These are phyloP conservation scores for Mycena rebaudengoi DNA, from an alignment of 768 basidiomycete genomes.

Conservation along the genomic window DNA sequence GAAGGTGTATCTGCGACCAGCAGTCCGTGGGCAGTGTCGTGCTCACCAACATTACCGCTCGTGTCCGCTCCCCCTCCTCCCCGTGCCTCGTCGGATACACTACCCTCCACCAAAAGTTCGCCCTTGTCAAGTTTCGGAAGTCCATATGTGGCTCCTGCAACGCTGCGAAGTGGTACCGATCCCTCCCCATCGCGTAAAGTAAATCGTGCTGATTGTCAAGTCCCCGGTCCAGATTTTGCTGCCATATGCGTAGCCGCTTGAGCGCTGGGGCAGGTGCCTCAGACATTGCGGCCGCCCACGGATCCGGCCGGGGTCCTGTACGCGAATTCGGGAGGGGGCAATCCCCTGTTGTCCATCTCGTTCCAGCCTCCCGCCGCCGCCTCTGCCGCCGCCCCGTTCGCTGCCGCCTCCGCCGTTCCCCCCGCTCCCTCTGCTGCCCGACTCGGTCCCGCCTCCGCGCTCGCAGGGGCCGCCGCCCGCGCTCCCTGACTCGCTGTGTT, in stretches of 20 bases:
- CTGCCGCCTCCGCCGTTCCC: neutral
- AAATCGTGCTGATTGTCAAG: slow-evolving; percentile 4
- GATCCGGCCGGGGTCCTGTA: neutral
- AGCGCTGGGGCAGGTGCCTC: neutral
- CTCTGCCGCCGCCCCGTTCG: neutral
- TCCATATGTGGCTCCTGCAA: neutral
- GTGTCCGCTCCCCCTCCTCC: neutral
- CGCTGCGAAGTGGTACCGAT: neutral
- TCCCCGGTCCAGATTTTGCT: neutral
- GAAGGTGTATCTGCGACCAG: slow-evolving; percentile 27
- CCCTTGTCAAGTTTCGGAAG: neutral
- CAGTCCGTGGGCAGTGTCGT: neutral
- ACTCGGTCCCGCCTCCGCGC: no score
- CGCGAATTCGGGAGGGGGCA: no score
- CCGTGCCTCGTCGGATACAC: neutral
- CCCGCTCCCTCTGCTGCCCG: neutral
- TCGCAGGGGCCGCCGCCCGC: neutral
- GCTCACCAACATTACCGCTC: neutral
- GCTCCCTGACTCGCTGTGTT: no score
- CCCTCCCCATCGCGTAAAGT: neutral
- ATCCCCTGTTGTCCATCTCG: no score
- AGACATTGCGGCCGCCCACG: neutral
- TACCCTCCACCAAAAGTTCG: neutral
- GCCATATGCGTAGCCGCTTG: neutral
- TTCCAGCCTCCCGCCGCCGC: neutral